Conservation (phyloP, 139 green algal genomes). For the Chlorella ohadii region DNA sequence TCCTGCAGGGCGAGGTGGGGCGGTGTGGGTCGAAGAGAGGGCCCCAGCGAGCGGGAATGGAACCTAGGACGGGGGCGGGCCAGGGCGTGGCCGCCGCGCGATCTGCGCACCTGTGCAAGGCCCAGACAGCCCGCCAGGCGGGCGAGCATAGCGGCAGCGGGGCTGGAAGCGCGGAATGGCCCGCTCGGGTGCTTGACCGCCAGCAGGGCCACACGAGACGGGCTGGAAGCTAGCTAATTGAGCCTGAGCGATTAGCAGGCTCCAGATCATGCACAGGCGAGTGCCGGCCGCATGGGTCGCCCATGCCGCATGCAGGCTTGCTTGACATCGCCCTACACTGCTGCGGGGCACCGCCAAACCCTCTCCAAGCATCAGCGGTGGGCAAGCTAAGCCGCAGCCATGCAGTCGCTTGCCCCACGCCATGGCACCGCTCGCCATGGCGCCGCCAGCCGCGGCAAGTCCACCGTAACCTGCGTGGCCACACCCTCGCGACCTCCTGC, state of each 20-base stretch:
- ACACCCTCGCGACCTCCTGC: slow-evolving; percentile 82
- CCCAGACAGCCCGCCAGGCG: not conserved
- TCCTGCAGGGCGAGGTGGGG: not conserved
- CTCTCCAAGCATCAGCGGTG: not conserved
- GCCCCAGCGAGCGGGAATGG: not conserved
- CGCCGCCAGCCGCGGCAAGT: not conserved
- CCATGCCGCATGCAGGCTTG: no score
- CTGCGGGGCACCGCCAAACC: not conserved
- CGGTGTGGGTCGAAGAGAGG: not conserved
- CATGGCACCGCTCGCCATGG: not conserved
- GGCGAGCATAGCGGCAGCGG: no score
- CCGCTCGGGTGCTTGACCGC: no score
- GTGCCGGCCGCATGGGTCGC: no score
- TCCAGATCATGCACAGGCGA: no score
- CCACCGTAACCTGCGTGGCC: slow-evolving; percentile 41
- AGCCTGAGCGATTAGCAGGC: no score
- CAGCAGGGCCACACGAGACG: no score
- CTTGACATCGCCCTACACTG: no score
- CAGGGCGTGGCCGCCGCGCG: not conserved
- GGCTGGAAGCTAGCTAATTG: no score
- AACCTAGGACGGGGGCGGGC: not conserved
- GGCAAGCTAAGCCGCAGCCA: not conserved
- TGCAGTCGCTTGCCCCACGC: not conserved
- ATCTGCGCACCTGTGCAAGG: not conserved
- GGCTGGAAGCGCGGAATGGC: no score